phyloP scores from a whole-genome alignment of 2,329 filamentous ascomycete species.

The Fusarium sp. region DNA sequence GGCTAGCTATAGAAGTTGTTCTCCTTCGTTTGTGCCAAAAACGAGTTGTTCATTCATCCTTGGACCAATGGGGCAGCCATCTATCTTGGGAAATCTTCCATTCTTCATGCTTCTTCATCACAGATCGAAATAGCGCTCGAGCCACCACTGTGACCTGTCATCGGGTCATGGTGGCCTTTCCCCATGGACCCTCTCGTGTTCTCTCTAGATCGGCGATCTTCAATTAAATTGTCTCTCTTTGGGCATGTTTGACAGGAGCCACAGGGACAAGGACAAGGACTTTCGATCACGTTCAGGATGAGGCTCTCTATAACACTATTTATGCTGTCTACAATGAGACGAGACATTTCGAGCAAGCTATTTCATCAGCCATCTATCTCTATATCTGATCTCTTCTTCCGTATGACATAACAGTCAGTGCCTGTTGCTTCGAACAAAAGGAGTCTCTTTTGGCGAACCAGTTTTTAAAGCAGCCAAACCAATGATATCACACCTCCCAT shows the following conservation, averaged over 20 bases:
- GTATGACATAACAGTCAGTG: background rate
- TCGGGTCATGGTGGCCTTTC: constrained; percentile 13
- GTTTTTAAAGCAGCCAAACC: constrained; percentile 9
- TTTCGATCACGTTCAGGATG: constrained; percentile 11
- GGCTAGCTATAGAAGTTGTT: background rate
- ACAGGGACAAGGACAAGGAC: constrained; percentile 9
- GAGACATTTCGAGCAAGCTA: constrained; percentile 23
- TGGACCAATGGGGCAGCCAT: background rate
- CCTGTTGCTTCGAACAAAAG: constrained; percentile 1
- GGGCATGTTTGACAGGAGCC: constrained; percentile 20
- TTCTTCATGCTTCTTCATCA: constrained; percentile 16
- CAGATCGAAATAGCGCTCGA: constrained; percentile 26
- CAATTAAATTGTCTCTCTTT: constrained; percentile 21
- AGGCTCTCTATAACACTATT: constrained; percentile 13
- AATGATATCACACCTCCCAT: constrained; percentile 18
- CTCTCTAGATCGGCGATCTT: constrained; percentile 43
- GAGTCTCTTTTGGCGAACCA: constrained; percentile 5
- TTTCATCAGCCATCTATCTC: background rate
- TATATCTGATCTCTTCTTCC: background rate
- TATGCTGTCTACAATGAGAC: constrained; percentile 8
- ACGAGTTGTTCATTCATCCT: background rate
- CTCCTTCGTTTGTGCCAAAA: background rate
- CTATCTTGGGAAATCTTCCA: background rate
- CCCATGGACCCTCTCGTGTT: constrained; percentile 30
- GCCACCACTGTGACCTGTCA: constrained; percentile 28